These are phyloP conservation scores for Bryoglossum gracile DNA, from an alignment of 495 filamentous ascomycete genomes.

Conservation along the genomic window DNA sequence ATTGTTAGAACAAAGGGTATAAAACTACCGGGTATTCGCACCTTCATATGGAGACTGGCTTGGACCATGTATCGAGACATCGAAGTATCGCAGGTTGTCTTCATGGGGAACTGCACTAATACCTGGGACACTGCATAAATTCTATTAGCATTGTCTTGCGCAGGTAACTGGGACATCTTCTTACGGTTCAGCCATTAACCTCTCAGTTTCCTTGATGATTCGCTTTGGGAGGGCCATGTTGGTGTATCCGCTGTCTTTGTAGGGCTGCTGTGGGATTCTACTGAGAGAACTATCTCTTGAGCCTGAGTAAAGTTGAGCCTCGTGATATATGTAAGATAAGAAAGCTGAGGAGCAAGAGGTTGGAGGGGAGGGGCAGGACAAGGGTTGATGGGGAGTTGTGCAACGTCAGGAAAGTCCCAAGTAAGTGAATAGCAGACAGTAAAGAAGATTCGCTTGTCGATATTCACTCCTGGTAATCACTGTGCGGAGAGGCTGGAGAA, in stretches of 20 bases:
- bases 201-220: conserved; percentile 97
- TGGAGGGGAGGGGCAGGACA: too few relatives aligned
- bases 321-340: too few relatives aligned
- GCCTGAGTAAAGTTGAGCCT: too few relatives aligned
- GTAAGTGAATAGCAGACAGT: too few relatives aligned
- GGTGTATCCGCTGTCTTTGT: neutral
- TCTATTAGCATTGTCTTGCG: neutral
- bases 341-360: too few relatives aligned
- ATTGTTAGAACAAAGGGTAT: conserved; percentile 2
- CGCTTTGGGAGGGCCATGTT: conserved; percentile 72
- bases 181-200: conserved; percentile 93
- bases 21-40: conserved; percentile 23
- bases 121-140: conserved; percentile 69
- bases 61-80: conserved; percentile 94
- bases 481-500: too few relatives aligned
- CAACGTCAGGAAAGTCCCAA: too few relatives aligned
- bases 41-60: conserved; percentile 91
- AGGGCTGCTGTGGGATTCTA: neutral
- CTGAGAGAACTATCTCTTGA: too few relatives aligned
- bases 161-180: too few relatives aligned
- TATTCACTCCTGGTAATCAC: too few relatives aligned
- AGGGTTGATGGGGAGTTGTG: neutral
- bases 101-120: conserved; percentile 98
- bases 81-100: conserved; percentile 96
- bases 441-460: too few relatives aligned